Base-by-base conservation (phyloP, 2,329 filamentous ascomycete species). In the Colletotrichum costaricense region DNA sequence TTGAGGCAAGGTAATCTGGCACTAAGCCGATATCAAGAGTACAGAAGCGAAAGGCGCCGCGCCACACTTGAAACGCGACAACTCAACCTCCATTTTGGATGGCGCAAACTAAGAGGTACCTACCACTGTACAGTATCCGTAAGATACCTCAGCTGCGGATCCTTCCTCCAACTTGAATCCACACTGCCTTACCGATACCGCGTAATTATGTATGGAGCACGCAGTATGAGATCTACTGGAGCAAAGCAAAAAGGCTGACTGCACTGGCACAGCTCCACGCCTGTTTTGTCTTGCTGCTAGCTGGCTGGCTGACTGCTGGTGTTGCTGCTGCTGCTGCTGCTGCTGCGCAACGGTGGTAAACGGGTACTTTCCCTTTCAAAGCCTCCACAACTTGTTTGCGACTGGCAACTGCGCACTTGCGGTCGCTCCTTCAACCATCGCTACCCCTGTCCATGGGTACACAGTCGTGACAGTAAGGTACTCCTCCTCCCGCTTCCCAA, bases 41-140 rank as follows among this genome's bases (percentile, higher is more conserved):
- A 49, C 46, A 56, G 42, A 68, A 60, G 28, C 42, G 55, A 57
- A 24, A 65, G 55, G 33, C 19, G 26, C 70, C 54, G 66, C 66
- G 70, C 66, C 66, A 73, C 66, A 69, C 60, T 60, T 1, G 70
- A 73, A 73, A 73, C 70, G 59, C 66, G 59, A 64, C 30, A 64
- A 59, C 35, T 60, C 42, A 49, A 42, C 30, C 65, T 54, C 33
- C 22, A 46, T 59, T 49, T 54, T 16, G 28, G 33, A 24, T 70
- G 54, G 55, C 55, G 67, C 55, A 58, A 54, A 22, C 35, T 24
- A 54, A 52, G 42, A 52, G 42, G 42, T 22, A 49, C 42, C 49
- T 14, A 12, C 33, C 33, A 35, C 11, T 35, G 33, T 35, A 35
- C 33, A 35, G 33, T 35, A 12, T 35, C 62, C 52, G 14, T 35